phyloP scores from a whole-genome alignment of 2,329 filamentous ascomycete genomes.

The Clathrospora elynae region DNA sequence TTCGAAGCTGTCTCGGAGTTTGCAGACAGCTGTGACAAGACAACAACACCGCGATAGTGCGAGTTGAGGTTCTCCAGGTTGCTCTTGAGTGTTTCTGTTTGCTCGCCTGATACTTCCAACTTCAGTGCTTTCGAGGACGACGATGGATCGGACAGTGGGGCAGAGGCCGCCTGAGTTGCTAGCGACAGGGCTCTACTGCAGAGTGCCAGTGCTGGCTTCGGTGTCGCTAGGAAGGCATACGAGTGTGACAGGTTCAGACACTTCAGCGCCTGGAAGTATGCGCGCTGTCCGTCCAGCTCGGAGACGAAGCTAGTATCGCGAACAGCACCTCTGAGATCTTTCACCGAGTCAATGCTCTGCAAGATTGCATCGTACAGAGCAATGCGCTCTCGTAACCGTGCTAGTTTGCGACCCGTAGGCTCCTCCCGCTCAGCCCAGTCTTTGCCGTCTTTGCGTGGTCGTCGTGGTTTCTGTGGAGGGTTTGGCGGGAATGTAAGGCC shows the following conservation, averaged over 20 bases:
- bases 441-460: slow-evolving; percentile 56
- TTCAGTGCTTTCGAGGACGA: slow-evolving; percentile 60
- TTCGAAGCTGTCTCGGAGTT: slow-evolving; percentile 56
- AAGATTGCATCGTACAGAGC: slow-evolving; percentile 90
- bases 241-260: slow-evolving; percentile 85
- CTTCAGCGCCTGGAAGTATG: slow-evolving; percentile 90
- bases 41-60: slow-evolving; percentile 82
- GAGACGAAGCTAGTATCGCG: slow-evolving; percentile 76
- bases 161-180: slow-evolving; percentile 56
- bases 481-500: slow-evolving; percentile 66
- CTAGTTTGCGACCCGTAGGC: slow-evolving; percentile 74
- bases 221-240: slow-evolving; percentile 73
- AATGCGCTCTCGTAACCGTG: slow-evolving; percentile 80
- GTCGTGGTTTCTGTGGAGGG: slow-evolving; percentile 59
- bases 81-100: slow-evolving; percentile 63
- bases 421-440: slow-evolving; percentile 61
- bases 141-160: slow-evolving; percentile 43
- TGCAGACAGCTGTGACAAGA: slow-evolving; percentile 69
- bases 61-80: slow-evolving; percentile 74
- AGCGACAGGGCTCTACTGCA: slow-evolving; percentile 73
- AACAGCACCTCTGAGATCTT: slow-evolving; percentile 86
- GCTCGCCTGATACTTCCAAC: slow-evolving; percentile 67
- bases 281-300: slow-evolving; percentile 76
- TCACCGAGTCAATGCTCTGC: slow-evolving; percentile 88
- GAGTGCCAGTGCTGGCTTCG: slow-evolving; percentile 82